phyloP scores from a whole-genome alignment of 768 basidiomycete genomes.

The Boletus reticuloceps region DNA sequence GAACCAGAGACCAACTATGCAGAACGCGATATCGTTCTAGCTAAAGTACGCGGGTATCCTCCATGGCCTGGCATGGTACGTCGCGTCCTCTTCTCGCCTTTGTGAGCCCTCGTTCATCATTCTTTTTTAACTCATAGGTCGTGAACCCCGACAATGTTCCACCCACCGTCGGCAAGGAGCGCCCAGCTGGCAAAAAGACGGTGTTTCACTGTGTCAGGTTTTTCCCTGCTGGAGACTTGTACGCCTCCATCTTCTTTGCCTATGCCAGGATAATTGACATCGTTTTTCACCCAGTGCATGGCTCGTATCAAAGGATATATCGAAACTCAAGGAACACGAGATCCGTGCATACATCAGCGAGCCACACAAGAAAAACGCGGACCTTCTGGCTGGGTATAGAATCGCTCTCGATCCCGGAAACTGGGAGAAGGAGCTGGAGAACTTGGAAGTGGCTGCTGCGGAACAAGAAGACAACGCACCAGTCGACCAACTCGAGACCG shows the following conservation, averaged over 20 bases:
- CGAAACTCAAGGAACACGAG: conserved; percentile 70
- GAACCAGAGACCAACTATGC: conserved; percentile 52
- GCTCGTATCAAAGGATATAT: conserved; percentile 80
- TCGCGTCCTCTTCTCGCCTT: conserved; percentile 27
- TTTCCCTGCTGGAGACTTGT: conserved; percentile 96
- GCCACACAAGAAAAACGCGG: conserved; percentile 71
- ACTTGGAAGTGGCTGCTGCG: conserved; percentile 33
- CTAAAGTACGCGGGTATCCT: conserved; percentile 91
- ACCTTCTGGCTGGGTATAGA: conserved; percentile 73
- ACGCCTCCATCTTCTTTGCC: conserved; percentile 36
- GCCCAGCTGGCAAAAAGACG: conserved; percentile 70
- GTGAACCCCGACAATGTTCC: conserved; percentile 73
- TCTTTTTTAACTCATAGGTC: conserved; percentile 48
- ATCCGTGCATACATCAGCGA: conserved; percentile 82
- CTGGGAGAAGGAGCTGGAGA: conserved; percentile 53
- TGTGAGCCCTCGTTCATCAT: conserved; percentile 8
- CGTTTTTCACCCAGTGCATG: conserved; percentile 59
- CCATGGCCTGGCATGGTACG: conserved; percentile 94
- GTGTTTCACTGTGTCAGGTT: conserved; percentile 75
- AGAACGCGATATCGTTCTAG: conserved; percentile 83
- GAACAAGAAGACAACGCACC: conserved; percentile 56
- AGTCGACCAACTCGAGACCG: conserved; percentile 63
- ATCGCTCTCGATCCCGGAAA: conserved; percentile 71
- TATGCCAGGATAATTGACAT: conserved; percentile 8
- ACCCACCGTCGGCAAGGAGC: conserved; percentile 58